Evolutionary conservation across 106 monocot genomes (phyloP).

Genomic region (Alisma plantagoaquatica): DNA sequence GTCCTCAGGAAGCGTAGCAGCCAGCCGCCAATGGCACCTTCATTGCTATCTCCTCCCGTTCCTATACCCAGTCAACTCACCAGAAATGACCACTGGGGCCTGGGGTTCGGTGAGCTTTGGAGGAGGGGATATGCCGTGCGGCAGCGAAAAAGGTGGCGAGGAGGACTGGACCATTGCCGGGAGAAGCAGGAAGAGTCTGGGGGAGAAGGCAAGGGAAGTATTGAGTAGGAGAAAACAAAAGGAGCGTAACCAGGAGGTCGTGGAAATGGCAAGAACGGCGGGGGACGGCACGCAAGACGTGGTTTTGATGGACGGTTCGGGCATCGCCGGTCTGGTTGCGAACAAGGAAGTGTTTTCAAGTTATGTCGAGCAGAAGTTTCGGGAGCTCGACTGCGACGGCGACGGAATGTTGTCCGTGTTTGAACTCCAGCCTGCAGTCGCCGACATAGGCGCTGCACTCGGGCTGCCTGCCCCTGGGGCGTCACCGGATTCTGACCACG

Average conservation of each 20-base stretch:
- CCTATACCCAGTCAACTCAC: too few relatives aligned
- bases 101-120: too few relatives aligned
- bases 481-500: slow-evolving; percentile 63
- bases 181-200: not conserved
- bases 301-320: slow-evolving; percentile 61
- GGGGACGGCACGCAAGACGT: slow-evolving; percentile 26
- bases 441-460: slow-evolving; percentile 78
- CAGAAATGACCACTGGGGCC: too few relatives aligned
- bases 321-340: slow-evolving; percentile 59
- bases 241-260: not conserved
- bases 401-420: slow-evolving; percentile 72
- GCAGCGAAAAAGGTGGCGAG: too few relatives aligned
- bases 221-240: slow-evolving; percentile 9
- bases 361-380: slow-evolving; percentile 79
- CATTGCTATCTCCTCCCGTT: too few relatives aligned
- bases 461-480: slow-evolving; percentile 59
- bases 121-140: too few relatives aligned
- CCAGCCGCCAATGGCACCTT: too few relatives aligned
- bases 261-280: not conserved
- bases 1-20: too few relatives aligned
- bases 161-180: too few relatives aligned
- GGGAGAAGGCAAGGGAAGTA: slow-evolving; percentile 14
- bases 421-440: slow-evolving; percentile 85
- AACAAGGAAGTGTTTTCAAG: slow-evolving; percentile 60
- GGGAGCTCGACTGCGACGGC: slow-evolving; percentile 58